These are phyloP conservation scores for Diospyros kaki DNA, from an alignment of 148 eudicot genomes.

Conservation along the genomic window DNA sequence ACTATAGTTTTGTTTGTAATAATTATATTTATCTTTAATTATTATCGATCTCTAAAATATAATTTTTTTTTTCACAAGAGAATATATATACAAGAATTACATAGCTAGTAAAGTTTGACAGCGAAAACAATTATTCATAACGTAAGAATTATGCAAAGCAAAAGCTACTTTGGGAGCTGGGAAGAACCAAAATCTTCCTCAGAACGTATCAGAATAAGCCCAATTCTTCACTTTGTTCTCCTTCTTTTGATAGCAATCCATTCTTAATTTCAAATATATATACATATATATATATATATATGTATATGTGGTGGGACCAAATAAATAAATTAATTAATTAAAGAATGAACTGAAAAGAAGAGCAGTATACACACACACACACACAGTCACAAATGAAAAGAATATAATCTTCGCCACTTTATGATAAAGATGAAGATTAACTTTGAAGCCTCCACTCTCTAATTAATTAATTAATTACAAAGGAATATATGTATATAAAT, in stretches of 20 bases:
- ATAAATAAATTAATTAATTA: too few species aligned
- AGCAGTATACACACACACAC: background rate
- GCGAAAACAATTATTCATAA: conserved; percentile 4
- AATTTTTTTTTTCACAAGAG: too few species aligned
- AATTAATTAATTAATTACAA: background rate
- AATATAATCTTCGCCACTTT: conserved; percentile 19
- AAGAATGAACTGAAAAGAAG: background rate
- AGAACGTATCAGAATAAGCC: background rate
- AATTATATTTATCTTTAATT: too few species aligned
- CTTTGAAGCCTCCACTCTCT: conserved; percentile 2
- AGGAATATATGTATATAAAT: too few species aligned
- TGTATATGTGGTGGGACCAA: too few species aligned
- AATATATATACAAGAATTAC: too few species aligned
- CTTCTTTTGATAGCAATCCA: background rate
- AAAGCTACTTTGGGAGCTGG: conserved; percentile 14
- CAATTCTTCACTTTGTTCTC: background rate
- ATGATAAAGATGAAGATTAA: conserved; percentile 4
- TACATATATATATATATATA: too few species aligned
- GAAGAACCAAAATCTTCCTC: background rate
- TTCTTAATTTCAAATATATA: too few species aligned
- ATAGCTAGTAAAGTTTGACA: background rate
- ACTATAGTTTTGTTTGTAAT: too few species aligned
- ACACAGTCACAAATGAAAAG: background rate
- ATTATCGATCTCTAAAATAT: too few species aligned
- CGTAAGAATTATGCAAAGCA: conserved; percentile 11